Evolutionary conservation across 805 yeast species (phyloP), one percentile per base, ranked within the genome.

Genomic region (Saturnispora mendoncae): DNA sequence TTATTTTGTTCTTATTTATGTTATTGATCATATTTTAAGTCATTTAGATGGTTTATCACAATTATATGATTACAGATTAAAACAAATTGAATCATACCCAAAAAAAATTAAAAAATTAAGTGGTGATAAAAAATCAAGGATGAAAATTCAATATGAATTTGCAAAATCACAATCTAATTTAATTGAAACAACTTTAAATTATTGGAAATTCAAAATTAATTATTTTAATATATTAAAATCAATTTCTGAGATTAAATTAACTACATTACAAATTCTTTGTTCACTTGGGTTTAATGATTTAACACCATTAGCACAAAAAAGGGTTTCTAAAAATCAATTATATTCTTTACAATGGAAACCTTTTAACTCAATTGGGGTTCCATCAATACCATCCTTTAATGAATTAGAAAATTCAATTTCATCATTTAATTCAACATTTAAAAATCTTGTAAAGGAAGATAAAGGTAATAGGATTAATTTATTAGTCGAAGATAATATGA

Each of bases 301-400:
- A 7, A 65, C 67, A 2, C 56, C 55, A 34, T 25, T 26, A 18
- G 42, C 42, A 10, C 14, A 17, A 8, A 42, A 48, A 23, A 54
- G 51, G 40, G 56, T 50, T 9, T 43, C 59, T 2, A 61, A 56
- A 46, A 62, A 62, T 35, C 47, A 65, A 28, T 55, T 72, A 14
- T 78, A 70, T 54, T 61, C 69, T 8, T 62, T 86, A 35, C 72
- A 94, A 49, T 70, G 85, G 72, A 86, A 85, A 56, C 78, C 92
- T 4, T 84, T 82, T 64, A 73, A 80, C 18, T 72, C 86, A 0
- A 80, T 87, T 17, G 95, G 94, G 0, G 76, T 77, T 9, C 96
- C 96, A 1, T 70, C 68, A 23, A 52, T 75, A 32, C 87, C 90
- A 3, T 54, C 66, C 0, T 78, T 61, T 49, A 59, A 52, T 12